Percentiles rank a stretch among this genome's conserved stretches.
Evolutionary conservation across 1,284 basidiomycete genomes (phyloP).

Genomic region (Phellinidium pouzarii): DNA sequence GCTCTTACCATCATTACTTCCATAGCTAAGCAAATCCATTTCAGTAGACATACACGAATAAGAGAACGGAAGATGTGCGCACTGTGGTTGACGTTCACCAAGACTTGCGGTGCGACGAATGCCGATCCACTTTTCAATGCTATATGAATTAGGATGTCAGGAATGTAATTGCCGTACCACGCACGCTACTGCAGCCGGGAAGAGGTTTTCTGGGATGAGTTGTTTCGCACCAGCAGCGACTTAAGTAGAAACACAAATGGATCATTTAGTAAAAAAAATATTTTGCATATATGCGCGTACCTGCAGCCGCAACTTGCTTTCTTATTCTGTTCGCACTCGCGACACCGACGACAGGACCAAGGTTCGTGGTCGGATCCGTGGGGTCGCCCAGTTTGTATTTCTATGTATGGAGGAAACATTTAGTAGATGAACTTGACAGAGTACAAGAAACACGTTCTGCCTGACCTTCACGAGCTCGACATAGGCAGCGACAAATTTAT

Average conservation of each 20-base stretch:
- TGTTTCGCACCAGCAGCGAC: conserved; percentile 74
- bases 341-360: conserved; percentile 89
- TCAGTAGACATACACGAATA: conserved; percentile 7
- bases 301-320: conserved; percentile 80
- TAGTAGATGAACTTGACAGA: not conserved
- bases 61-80: conserved; percentile 27
- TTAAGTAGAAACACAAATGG: conserved; percentile 24
- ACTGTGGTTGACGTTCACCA: conserved; percentile 85
- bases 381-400: conserved; percentile 85
- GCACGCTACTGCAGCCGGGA: conserved; percentile 63
- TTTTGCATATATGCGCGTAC: conserved; percentile 33
- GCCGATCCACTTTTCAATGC: conserved; percentile 57
- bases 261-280: not conserved
- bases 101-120: conserved; percentile 84
- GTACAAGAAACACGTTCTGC: not conserved
- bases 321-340: conserved; percentile 79
- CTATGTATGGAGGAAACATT: conserved; percentile 29
- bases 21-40: conserved; percentile 53
- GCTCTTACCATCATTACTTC: conserved; percentile 74
- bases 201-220: conserved; percentile 67
- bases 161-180: conserved; percentile 22
- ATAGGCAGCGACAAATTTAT: conserved; percentile 73
- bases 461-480: conserved; percentile 67
- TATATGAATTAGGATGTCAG: not conserved
- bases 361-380: conserved; percentile 59